Evolutionary conservation across 2,329 filamentous ascomycete species (phyloP), one percentile per base, ranked within the genome.

Genomic region (Stagonosporopsis chrysanthemi): DNA sequence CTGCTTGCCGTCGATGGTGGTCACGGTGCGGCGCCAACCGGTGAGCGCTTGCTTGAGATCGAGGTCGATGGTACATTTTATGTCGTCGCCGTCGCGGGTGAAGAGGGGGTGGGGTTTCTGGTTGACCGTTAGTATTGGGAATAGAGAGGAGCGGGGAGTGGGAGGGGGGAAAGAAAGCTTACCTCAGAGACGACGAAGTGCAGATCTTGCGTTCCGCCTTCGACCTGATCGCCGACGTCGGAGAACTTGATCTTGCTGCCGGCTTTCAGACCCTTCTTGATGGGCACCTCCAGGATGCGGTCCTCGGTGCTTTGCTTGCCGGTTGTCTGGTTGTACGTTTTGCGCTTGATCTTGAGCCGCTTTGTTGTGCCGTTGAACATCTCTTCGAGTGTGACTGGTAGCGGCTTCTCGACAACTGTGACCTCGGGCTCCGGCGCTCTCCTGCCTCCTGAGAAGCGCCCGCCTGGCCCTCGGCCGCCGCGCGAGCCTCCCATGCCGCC

Each of bases 171-270:
- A 5, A 6, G 19, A 23, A 33, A 35, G 73, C 88, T 82, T 86
- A 93, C 92, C 89, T 97, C 94, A 77, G 92, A 90, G 22, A 99
- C 86, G 56, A 99, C 89, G 70, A 99, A 96, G 76, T 97, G 93
- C 49, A 99, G 79, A 77, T 99, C 95, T 77, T 99, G 95, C 57
- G 92, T 91, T 14, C 94, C 94, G 39, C 95, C 95, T 73, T 98
- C 95, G 60, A 97, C 92, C 76, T 98, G 93, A 77, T 99, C 95
- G 11, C 95, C 95, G n/a, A 99, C 93, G 39, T 94, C 92, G 72
- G 90, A 91, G 75, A 97, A 99, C 79, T 97, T 97, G 78, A 99
- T 97, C 83, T 98, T 99, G 72, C 91, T 96, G 28, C 95, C 95
- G 68, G 96, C 93, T 80, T 98, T 97, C 78, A 98, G 80, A 57